phyloP scores from a whole-genome alignment of 2,329 filamentous ascomycete species.

The Ceratocystis harringtonii region DNA sequence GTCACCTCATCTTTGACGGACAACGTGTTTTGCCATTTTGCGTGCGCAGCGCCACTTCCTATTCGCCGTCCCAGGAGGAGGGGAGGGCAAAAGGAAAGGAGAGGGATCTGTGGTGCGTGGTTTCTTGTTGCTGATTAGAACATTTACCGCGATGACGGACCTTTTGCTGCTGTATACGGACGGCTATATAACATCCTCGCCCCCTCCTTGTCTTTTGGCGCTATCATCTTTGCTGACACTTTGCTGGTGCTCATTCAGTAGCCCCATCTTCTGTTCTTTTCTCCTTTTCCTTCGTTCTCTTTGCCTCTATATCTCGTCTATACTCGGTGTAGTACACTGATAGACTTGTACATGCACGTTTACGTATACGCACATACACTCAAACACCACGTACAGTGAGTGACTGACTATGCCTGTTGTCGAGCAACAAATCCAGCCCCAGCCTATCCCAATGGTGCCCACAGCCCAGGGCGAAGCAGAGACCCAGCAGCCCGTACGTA shows the following conservation, averaged over 20 bases:
- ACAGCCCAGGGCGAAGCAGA: neutral
- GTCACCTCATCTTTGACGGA: neutral
- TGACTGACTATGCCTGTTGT: slow-evolving; percentile 6
- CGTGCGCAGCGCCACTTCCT: neutral
- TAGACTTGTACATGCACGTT: no score
- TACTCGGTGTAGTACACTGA: no score
- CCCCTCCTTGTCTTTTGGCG: neutral
- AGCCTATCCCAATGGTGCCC: slow-evolving; percentile 8
- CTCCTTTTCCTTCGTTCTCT: neutral
- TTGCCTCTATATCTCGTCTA: no score
- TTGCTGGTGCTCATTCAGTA: neutral
- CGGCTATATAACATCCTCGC: neutral
- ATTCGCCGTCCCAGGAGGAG: no score
- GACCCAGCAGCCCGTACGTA: slow-evolving; percentile 13
- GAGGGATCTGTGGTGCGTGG: neutral
- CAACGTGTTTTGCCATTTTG: neutral
- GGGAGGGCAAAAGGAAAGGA: neutral
- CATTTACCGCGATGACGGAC: neutral
- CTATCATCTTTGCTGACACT: neutral
- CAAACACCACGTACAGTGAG: no score
- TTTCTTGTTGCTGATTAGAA: neutral
- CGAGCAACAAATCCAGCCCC: slow-evolving; percentile 7
- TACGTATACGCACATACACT: neutral
- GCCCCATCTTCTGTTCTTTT: neutral
- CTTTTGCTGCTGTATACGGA: neutral